These are phyloP conservation scores for Lactifluus hygrophoroides DNA, from an alignment of 768 basidiomycete genomes.

Conservation along the genomic window DNA sequence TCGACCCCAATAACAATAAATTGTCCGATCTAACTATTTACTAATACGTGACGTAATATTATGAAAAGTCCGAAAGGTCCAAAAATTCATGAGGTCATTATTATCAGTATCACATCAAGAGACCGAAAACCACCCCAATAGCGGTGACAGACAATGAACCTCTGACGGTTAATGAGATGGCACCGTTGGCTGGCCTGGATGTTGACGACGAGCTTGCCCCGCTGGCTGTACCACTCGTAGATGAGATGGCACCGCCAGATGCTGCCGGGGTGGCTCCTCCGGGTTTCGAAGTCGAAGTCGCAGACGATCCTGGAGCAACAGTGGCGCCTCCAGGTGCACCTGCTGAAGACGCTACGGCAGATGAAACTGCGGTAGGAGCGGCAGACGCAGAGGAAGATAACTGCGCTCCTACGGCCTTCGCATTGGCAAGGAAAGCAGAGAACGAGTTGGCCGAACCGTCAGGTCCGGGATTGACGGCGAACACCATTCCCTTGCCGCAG, in stretches of 20 bases:
- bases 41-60: too few relatives aligned
- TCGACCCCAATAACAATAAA: neutral
- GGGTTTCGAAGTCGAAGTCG: too few relatives aligned
- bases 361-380: slow-evolving; percentile 24
- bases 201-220: neutral
- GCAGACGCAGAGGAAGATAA: neutral
- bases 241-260: neutral
- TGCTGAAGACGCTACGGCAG: slow-evolving; percentile 27
- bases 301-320: too few relatives aligned
- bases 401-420: neutral
- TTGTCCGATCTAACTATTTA: too few relatives aligned
- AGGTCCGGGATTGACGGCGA: slow-evolving; percentile 24
- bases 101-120: slow-evolving; percentile 36
- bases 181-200: neutral
- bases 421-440: neutral
- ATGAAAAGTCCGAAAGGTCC: too few relatives aligned
- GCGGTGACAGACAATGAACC: slow-evolving; percentile 26
- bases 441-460: neutral
- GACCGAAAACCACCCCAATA: neutral
- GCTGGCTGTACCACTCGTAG: neutral
- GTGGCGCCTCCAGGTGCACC: too few relatives aligned
- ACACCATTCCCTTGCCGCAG: slow-evolving; percentile 26
- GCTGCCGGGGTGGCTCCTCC: too few relatives aligned
- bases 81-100: slow-evolving; percentile 20
- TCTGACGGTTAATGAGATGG: neutral